Evolutionary conservation across 192 early-diverging fungal genomes (phyloP).

Genomic region (Backusella tarrabulga): DNA sequence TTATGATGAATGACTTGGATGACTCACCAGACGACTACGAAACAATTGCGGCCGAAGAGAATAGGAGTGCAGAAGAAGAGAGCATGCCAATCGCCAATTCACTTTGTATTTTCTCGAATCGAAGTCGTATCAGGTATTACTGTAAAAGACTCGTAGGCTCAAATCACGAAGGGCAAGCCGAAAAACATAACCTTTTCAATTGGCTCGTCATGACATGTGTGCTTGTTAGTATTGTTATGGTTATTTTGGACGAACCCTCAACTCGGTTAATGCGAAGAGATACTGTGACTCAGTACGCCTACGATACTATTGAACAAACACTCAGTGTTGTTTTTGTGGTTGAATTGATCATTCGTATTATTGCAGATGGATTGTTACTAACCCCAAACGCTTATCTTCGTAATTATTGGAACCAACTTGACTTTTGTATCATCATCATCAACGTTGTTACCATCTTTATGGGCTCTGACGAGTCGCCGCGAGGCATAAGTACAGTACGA

Average conservation of each 20-base stretch:
- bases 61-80: constrained; percentile 16
- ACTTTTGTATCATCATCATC: constrained; percentile 49
- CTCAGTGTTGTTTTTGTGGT: constrained; percentile 47
- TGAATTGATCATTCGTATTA: constrained; percentile 50
- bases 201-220: constrained; percentile 49
- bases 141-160: constrained; percentile 43
- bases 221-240: constrained; percentile 35
- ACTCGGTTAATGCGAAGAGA: constrained; percentile 20
- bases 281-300: constrained; percentile 12
- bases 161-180: constrained; percentile 33
- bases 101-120: constrained; percentile 47
- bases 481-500: constrained; percentile 46
- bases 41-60: constrained; percentile 30
- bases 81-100: constrained; percentile 22
- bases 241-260: constrained; percentile 35
- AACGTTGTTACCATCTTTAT: constrained; percentile 40
- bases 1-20: constrained; percentile 10
- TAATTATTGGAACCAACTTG: constrained; percentile 52
- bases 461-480: constrained; percentile 29
- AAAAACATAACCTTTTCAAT: constrained; percentile 44
- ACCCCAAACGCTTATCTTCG: constrained; percentile 50
- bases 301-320: constrained; percentile 35
- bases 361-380: constrained; percentile 55
- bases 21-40: constrained; percentile 31
- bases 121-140: constrained; percentile 41